phyloP scores from a whole-genome alignment of 2,329 filamentous ascomycete species.

The Tolypocladium inflatum region DNA sequence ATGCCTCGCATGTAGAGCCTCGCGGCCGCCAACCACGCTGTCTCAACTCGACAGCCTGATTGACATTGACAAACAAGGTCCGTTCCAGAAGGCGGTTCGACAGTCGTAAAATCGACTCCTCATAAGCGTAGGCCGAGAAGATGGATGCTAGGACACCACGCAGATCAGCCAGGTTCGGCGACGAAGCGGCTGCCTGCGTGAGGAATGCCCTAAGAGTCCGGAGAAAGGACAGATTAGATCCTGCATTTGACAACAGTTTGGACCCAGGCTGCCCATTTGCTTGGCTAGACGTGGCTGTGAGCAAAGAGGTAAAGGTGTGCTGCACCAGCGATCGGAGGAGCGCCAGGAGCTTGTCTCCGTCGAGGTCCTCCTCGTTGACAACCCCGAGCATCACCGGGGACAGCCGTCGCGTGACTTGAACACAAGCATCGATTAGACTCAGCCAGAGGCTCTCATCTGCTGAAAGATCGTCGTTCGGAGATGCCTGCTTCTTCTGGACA shows the following conservation, averaged over 20 bases:
- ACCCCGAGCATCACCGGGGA: slow-evolving; percentile 42
- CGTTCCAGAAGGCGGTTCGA: slow-evolving; percentile 82
- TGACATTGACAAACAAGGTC: slow-evolving; percentile 78
- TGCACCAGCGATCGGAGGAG: slow-evolving; percentile 75
- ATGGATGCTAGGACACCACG: slow-evolving; percentile 79
- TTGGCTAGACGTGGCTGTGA: slow-evolving; percentile 60
- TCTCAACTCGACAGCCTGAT: slow-evolving; percentile 62
- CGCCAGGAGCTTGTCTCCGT: slow-evolving; percentile 52
- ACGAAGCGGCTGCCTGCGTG: slow-evolving; percentile 67
- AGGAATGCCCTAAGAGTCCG: slow-evolving; percentile 85
- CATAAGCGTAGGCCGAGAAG: slow-evolving; percentile 91
- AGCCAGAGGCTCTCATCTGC: slow-evolving; percentile 51
- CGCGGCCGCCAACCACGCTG: slow-evolving; percentile 84
- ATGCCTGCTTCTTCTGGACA: slow-evolving; percentile 40
- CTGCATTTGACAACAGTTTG: slow-evolving; percentile 25
- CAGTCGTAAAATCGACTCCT: slow-evolving; percentile 77
- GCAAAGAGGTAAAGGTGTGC: slow-evolving; percentile 78
- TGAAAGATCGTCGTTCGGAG: slow-evolving; percentile 33
- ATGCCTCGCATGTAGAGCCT: slow-evolving; percentile 81
- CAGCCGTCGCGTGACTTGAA: slow-evolving; percentile 54
- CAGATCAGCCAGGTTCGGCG: slow-evolving; percentile 79
- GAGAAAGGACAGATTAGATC: slow-evolving; percentile 68
- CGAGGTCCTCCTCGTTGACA: slow-evolving; percentile 25
- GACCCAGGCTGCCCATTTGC: slow-evolving; percentile 20
- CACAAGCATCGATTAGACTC: slow-evolving; percentile 48